These are phyloP conservation scores for Rhizopogon rudus DNA, from an alignment of 768 basidiomycete species.

Conservation along the genomic window DNA sequence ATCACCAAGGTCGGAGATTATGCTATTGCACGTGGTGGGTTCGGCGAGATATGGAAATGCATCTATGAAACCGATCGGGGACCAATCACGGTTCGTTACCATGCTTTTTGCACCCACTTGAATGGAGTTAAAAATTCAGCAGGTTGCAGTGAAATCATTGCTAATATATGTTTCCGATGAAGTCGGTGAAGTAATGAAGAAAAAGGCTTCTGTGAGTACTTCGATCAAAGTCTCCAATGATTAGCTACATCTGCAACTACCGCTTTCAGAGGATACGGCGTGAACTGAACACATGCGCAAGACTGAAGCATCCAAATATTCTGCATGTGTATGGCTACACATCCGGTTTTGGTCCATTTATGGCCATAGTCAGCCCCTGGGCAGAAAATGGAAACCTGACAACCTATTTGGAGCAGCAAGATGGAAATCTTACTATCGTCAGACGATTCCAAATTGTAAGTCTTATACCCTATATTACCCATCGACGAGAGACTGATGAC, in stretches of 20 bases:
- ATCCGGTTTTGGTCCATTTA: slow-evolving; percentile 14
- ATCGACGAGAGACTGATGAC: too few relatives aligned
- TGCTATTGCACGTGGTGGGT: too few relatives aligned
- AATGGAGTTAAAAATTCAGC: neutral
- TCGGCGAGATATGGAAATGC: too few relatives aligned
- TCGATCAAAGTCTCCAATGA: neutral
- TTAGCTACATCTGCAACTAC: too few relatives aligned
- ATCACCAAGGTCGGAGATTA: too few relatives aligned
- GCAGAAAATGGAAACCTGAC: slow-evolving; percentile 12
- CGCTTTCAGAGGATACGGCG: slow-evolving; percentile 11
- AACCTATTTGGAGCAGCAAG: slow-evolving; percentile 6
- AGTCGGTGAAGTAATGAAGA: neutral
- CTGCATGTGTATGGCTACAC: slow-evolving; percentile 12
- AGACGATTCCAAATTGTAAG: slow-evolving; percentile 13
- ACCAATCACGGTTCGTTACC: neutral
- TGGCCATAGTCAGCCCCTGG: slow-evolving; percentile 18
- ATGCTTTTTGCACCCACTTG: neutral
- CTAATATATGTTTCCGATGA: neutral
- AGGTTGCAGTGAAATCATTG: slow-evolving; percentile 1
- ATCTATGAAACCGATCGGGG: neutral
- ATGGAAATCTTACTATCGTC: neutral
- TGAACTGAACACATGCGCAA: slow-evolving; percentile 17
- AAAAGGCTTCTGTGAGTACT: neutral
- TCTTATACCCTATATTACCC: too few relatives aligned
- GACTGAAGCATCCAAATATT: slow-evolving; percentile 15